Conservation (phyloP, 2,329 filamentous ascomycete species). For the Trichoderma aggressivum region DNA sequence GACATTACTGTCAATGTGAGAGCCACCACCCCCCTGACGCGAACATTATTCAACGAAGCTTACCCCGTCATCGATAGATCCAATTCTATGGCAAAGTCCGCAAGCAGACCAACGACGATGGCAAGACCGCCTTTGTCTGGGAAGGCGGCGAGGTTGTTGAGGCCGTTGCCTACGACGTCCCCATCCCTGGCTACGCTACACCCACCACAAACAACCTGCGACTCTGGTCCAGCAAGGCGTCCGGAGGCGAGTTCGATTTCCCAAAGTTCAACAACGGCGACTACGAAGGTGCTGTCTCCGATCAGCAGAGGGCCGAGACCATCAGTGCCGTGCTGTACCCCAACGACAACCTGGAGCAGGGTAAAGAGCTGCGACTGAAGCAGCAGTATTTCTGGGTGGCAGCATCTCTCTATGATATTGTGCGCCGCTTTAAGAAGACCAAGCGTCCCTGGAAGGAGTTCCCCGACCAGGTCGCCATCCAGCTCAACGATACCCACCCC, state of each 20-base stretch:
- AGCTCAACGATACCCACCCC: slow-evolving; percentile 96
- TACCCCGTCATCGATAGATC: slow-evolving; percentile 46
- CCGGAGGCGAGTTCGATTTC: slow-evolving; percentile 97
- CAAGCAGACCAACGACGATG: slow-evolving; percentile 70
- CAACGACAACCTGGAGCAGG: slow-evolving; percentile 93
- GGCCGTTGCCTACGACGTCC: slow-evolving; percentile 90
- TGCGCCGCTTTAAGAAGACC: slow-evolving; percentile 96
- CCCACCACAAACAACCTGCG: slow-evolving; percentile 93
- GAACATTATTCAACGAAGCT: neutral
- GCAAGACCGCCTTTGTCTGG: slow-evolving; percentile 74
- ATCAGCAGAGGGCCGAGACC: slow-evolving; percentile 97
- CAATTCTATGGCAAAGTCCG: slow-evolving; percentile 90
- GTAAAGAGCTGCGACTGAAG: slow-evolving; percentile 95
- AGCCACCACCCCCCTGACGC: neutral
- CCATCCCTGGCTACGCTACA: slow-evolving; percentile 86
- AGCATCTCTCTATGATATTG: slow-evolving; percentile 91
- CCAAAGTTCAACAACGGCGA: slow-evolving; percentile 99
- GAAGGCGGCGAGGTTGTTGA: slow-evolving; percentile 90
- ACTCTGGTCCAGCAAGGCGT: slow-evolving; percentile 96
- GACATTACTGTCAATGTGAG: slow-evolving; percentile 86
- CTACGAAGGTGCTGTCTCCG: slow-evolving; percentile 96
- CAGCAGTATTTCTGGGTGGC: slow-evolving; percentile 99
- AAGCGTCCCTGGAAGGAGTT: slow-evolving; percentile 90
- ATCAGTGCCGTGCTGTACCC: slow-evolving; percentile 97
- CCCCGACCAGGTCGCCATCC: slow-evolving; percentile 90